Conservation (phyloP, 2,329 filamentous ascomycete species). For the Botrytis hyacinthi region DNA sequence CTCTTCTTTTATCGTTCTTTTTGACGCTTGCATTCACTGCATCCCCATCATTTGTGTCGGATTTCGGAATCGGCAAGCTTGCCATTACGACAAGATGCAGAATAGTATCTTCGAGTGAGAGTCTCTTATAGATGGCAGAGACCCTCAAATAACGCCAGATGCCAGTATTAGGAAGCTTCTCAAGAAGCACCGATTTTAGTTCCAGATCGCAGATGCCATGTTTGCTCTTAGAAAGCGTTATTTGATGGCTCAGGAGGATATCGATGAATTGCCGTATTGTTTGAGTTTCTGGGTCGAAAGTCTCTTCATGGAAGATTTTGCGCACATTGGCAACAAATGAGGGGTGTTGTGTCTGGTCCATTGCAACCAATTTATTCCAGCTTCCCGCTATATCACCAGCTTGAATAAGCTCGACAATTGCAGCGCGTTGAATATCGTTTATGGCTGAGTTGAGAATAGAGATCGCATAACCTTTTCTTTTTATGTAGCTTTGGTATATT, state of each 20-base stretch:
- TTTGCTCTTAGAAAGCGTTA: not conserved
- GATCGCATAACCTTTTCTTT: not conserved
- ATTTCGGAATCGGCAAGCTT: not conserved
- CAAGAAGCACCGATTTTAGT: not conserved
- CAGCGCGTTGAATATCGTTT: not conserved
- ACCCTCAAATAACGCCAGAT: accelerated
- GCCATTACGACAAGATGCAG: not conserved
- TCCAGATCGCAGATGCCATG: not conserved
- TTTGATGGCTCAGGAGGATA: not conserved
- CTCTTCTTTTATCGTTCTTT: not conserved
- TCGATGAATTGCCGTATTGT: not conserved
- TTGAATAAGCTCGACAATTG: not conserved
- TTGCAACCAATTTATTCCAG: not conserved
- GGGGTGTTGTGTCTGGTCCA: not conserved
- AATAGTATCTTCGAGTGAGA: not conserved
- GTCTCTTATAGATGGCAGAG: accelerated
- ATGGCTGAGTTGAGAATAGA: not conserved
- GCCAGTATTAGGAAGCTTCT: not conserved
- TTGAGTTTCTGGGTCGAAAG: not conserved
- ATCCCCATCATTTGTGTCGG: not conserved
- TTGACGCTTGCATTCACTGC: not conserved
- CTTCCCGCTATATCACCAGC: not conserved
- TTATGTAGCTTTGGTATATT: not conserved
- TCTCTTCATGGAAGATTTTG: not conserved
- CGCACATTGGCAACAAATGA: not conserved